phyloP scores from a whole-genome alignment of 1,284 basidiomycete species.

The Coniferiporia weirii region DNA sequence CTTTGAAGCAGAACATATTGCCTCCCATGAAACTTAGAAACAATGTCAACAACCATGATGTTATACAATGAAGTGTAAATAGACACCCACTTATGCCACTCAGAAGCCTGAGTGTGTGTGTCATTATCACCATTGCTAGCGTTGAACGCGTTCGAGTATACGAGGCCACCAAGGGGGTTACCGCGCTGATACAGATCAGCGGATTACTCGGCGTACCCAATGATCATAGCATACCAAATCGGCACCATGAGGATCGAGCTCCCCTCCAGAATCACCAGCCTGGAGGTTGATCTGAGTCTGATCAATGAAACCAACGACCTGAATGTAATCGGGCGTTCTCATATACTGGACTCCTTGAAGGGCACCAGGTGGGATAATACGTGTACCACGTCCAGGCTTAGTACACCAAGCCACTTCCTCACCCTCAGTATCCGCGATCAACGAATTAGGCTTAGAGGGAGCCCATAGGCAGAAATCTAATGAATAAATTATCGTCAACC shows the following conservation, averaged over 20 bases:
- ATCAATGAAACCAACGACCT: slow-evolving; percentile 58
- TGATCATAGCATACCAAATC: slow-evolving; percentile 35
- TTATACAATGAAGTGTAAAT: background rate
- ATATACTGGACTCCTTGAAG: slow-evolving; percentile 64
- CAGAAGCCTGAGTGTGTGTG: slow-evolving; percentile 46
- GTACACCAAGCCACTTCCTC: slow-evolving; percentile 74
- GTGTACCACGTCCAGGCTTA: slow-evolving; percentile 58
- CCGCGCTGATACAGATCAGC: slow-evolving; percentile 30
- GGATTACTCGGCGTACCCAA: background rate
- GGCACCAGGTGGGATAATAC: slow-evolving; percentile 57
- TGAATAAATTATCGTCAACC: background rate
- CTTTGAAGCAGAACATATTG: slow-evolving; percentile 46
- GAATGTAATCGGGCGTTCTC: slow-evolving; percentile 59
- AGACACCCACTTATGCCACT: slow-evolving; percentile 52
- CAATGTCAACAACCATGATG: slow-evolving; percentile 7
- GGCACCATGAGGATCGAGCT: slow-evolving; percentile 59
- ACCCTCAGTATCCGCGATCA: slow-evolving; percentile 63
- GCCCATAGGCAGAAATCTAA: slow-evolving; percentile 63
- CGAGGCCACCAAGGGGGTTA: slow-evolving; percentile 48
- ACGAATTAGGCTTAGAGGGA: slow-evolving; percentile 40
- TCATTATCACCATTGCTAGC: slow-evolving; percentile 32
- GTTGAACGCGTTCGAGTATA: slow-evolving; percentile 52
- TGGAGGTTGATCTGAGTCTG: slow-evolving; percentile 53
- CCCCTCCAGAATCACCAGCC: slow-evolving; percentile 58
- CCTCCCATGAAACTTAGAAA: slow-evolving; percentile 57